These are phyloP conservation scores for Penicillium waksmanii DNA, from an alignment of 495 filamentous ascomycete genomes.

Conservation along the genomic window DNA sequence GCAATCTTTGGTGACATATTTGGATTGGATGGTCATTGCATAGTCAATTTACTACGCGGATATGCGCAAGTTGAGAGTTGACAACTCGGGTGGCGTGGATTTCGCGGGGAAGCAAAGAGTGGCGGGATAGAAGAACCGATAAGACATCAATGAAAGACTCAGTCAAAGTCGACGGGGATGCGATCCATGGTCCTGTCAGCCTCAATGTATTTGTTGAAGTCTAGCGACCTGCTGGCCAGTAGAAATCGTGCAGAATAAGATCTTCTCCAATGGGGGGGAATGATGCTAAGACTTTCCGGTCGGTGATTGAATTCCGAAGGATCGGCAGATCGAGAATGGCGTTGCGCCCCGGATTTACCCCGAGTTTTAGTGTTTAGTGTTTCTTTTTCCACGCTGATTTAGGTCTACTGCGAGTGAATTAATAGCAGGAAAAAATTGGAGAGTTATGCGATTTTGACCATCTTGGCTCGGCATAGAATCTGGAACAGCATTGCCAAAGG, in stretches of 20 bases:
- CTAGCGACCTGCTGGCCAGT: neutral
- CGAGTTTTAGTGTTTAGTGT: neutral
- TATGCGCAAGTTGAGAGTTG: neutral
- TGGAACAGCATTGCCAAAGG: no score
- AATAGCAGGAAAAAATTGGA: no score
- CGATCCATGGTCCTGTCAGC: neutral
- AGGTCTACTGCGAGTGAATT: no score
- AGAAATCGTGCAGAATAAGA: neutral
- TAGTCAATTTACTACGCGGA: no score
- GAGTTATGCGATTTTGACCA: no score
- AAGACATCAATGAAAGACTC: neutral
- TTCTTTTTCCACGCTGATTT: no score
- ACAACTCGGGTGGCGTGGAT: neutral
- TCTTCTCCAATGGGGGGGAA: no score
- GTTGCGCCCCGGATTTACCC: conserved; percentile 1
- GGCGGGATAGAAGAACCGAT: neutral
- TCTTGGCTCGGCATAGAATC: no score
- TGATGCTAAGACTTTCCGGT: neutral
- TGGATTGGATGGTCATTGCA: neutral
- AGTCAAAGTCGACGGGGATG: neutral
- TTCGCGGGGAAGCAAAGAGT: neutral
- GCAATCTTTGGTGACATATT: conserved; percentile 7
- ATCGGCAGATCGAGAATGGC: neutral
- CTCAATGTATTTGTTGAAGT: neutral
- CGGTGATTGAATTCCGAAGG: conserved; percentile 8